A percentile compares a stretch with the other conserved stretches of the same genome.
These are phyloP conservation scores for Letharia lupina DNA, from an alignment of 495 filamentous ascomycete species.

Conservation along the genomic window DNA sequence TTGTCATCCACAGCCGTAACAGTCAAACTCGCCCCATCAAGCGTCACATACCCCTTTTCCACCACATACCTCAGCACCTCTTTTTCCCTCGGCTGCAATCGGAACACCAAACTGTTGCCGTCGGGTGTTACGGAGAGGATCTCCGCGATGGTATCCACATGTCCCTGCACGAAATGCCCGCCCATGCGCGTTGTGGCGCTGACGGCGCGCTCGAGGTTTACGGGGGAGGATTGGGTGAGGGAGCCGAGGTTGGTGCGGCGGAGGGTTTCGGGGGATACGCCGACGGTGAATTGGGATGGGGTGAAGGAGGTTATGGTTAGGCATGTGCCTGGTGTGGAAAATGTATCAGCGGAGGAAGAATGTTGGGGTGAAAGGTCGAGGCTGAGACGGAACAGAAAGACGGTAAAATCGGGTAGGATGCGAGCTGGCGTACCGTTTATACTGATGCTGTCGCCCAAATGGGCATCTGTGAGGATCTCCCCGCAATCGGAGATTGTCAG, in stretches of 20 bases:
- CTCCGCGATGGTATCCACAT: conserved; percentile 80
- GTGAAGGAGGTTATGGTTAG: conserved; percentile 83
- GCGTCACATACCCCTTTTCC: conserved; percentile 90
- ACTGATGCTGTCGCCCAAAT: conserved; percentile 86
- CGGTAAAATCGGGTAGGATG: no score
- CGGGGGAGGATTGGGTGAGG: conserved; percentile 46
- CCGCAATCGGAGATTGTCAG: conserved; percentile 73
- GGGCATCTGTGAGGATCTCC: conserved; percentile 68
- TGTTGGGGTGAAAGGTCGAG: background rate
- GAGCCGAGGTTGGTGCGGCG: conserved; percentile 88
- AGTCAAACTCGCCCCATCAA: conserved; percentile 96
- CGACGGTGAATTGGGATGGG: conserved; percentile 71
- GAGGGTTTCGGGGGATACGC: conserved; percentile 92
- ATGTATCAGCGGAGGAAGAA: background rate
- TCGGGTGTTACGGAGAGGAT: conserved; percentile 64
- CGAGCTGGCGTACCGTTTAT: conserved; percentile 61
- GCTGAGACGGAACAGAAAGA: background rate
- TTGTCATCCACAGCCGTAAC: conserved; percentile 70
- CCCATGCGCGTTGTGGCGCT: conserved; percentile 80
- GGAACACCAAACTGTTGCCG: conserved; percentile 77
- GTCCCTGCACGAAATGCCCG: conserved; percentile 69
- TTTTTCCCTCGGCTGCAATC: conserved; percentile 62
- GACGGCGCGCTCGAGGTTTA: conserved; percentile 93
- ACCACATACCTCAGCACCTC: conserved; percentile 75
- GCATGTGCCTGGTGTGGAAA: conserved; percentile 50